Evolutionary conservation across 2,329 filamentous ascomycete species (phyloP).

Genomic region (Phialophora expanda): DNA sequence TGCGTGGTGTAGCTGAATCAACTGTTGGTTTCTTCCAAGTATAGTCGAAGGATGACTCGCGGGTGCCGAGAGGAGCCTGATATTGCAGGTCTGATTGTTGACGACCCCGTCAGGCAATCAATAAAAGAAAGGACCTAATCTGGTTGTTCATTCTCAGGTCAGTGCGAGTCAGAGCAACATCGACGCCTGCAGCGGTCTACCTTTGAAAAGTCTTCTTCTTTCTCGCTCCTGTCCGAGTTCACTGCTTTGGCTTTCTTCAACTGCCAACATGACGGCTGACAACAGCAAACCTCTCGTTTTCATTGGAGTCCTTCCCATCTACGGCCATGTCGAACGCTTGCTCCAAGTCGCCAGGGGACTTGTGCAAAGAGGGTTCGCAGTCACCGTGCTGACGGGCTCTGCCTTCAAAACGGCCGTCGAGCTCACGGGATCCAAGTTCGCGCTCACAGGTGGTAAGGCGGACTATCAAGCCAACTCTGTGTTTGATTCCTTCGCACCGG

Average conservation of each 20-base stretch:
- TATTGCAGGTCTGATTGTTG: background rate
- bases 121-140: background rate
- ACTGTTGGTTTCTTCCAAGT: background rate
- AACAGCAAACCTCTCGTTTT: conserved; percentile 2
- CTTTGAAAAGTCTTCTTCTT: background rate
- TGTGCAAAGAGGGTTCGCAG: background rate
- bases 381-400: conserved; percentile 3
- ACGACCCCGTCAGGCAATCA: background rate
- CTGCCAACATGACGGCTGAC: background rate
- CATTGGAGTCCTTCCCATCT: conserved; percentile 6
- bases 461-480: conserved; percentile 9
- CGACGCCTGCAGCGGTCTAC: background rate
- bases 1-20: background rate
- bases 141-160: background rate
- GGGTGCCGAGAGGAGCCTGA: background rate
- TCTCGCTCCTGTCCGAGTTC: background rate
- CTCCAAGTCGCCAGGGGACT: conserved; percentile 1
- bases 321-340: conserved; percentile 2
- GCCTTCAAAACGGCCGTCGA: conserved; percentile 6
- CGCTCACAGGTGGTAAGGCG: background rate
- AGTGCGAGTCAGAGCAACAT: background rate
- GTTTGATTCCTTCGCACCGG: conserved; percentile 4
- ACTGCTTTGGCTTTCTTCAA: background rate
- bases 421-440: conserved; percentile 2
- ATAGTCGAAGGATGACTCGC: background rate